Evolutionary conservation across 352 stramenopile species (phyloP).

Genomic region (Ochromonadaceae sp.): DNA sequence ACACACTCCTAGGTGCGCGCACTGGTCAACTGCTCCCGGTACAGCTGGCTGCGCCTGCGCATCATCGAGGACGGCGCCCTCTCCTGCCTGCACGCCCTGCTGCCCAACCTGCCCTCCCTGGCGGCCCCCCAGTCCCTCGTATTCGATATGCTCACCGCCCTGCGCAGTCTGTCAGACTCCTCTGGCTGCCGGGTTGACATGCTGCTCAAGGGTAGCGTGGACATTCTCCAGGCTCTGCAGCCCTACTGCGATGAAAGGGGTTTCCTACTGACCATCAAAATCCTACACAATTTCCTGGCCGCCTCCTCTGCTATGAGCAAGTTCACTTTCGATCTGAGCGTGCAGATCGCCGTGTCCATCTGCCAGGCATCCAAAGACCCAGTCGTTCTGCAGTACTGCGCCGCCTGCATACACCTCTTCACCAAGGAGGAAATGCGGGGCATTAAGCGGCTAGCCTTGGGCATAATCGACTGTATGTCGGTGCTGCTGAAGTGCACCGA

Average conservation of each 20-base stretch:
- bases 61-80: slow-evolving; percentile 14
- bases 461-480: background rate
- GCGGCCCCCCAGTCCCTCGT: background rate
- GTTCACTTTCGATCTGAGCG: too few relatives aligned
- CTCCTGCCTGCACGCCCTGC: background rate
- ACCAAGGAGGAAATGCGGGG: slow-evolving; percentile 4
- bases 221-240: background rate
- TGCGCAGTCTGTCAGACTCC: background rate
- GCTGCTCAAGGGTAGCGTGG: background rate
- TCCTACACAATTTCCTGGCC: slow-evolving; percentile 6
- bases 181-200: slow-evolving; percentile 2
- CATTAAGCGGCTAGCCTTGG: background rate
- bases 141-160: background rate
- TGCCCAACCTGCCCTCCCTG: background rate
- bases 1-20: too few relatives aligned
- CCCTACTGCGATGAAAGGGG: background rate
- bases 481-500: background rate
- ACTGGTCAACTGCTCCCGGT: slow-evolving; percentile 7
- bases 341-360: too few relatives aligned
- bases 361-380: too few relatives aligned
- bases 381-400: slow-evolving; percentile 5
- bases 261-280: slow-evolving; percentile 1
- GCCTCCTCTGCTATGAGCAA: background rate
- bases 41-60: background rate
- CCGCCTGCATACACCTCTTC: slow-evolving; percentile 9